phyloP scores from a whole-genome alignment of 176 grass and related monocot genomes.

The Musa schizocarpa region DNA sequence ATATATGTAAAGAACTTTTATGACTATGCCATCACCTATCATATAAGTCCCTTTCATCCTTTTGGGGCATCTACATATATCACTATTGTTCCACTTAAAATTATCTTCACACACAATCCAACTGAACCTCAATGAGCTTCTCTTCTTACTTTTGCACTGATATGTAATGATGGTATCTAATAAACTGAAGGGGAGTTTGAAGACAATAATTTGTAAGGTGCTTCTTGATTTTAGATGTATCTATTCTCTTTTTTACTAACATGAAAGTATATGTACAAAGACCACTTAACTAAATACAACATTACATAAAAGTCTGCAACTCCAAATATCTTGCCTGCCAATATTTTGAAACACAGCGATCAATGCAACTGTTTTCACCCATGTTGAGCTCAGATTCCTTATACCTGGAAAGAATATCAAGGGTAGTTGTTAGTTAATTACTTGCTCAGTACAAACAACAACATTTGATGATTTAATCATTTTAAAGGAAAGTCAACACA shows the following conservation, averaged over 20 bases:
- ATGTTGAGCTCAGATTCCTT: constrained; percentile 96
- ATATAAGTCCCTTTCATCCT: too few species aligned
- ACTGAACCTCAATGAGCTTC: too few species aligned
- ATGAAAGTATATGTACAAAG: neutral
- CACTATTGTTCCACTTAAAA: too few species aligned
- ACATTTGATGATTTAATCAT: neutral
- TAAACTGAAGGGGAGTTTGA: too few species aligned
- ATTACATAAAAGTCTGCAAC: neutral
- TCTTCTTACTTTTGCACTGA: too few species aligned
- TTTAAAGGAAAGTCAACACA: neutral
- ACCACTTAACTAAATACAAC: neutral
- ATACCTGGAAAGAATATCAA: constrained; percentile 40
- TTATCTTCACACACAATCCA: too few species aligned
- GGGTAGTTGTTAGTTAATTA: neutral
- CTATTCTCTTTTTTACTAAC: neutral
- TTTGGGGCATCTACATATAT: too few species aligned
- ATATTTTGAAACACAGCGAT: constrained; percentile 89
- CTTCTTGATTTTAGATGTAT: neutral
- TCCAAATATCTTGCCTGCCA: constrained; percentile 52
- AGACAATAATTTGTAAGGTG: neutral
- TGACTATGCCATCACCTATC: too few species aligned
- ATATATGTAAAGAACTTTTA: too few species aligned
- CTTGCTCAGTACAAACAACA: neutral
- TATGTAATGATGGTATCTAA: too few species aligned
- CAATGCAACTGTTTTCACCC: constrained; percentile 98